Evolutionary conservation across 805 yeast species (phyloP).

Genomic region (Kazachstania taianensis): DNA sequence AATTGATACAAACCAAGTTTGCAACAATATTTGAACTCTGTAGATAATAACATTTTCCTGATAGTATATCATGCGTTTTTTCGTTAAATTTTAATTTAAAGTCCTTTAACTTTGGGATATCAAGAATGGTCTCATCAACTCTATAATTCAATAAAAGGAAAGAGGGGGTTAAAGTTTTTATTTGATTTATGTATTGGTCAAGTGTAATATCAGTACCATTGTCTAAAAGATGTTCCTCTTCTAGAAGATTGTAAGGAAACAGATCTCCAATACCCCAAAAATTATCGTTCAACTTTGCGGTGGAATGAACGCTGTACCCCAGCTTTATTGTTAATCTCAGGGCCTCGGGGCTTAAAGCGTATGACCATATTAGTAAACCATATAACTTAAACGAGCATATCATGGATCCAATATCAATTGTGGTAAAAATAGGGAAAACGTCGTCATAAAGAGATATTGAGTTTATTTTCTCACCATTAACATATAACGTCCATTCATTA

Average conservation of each 20-base stretch:
- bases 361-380: slow-evolving; percentile 12
- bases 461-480: slow-evolving; percentile 17
- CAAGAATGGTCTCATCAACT: slow-evolving; percentile 8
- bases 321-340: slow-evolving; percentile 1
- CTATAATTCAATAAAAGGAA: slow-evolving; percentile 4
- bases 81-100: slow-evolving; percentile 5
- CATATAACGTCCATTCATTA: slow-evolving; percentile 12
- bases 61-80: slow-evolving; percentile 5
- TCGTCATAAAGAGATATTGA: slow-evolving; percentile 14
- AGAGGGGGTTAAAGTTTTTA: background rate
- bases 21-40: slow-evolving; percentile 11
- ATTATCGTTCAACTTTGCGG: slow-evolving; percentile 1
- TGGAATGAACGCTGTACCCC: background rate
- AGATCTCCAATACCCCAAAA: background rate
- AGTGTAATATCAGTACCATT: background rate
- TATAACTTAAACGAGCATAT: slow-evolving; percentile 25
- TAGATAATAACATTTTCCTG: slow-evolving; percentile 15
- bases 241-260: slow-evolving; percentile 2
- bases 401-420: slow-evolving; percentile 27
- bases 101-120: slow-evolving; percentile 7
- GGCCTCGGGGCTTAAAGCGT: slow-evolving; percentile 1
- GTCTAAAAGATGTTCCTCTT: background rate
- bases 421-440: slow-evolving; percentile 6
- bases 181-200: background rate
- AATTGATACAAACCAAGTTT: slow-evolving; percentile 13